Evolutionary conservation across 2,329 filamentous ascomycete species (phyloP), one percentile per base, ranked within the genome.

Genomic region (Drechslerella stenobrocha): DNA sequence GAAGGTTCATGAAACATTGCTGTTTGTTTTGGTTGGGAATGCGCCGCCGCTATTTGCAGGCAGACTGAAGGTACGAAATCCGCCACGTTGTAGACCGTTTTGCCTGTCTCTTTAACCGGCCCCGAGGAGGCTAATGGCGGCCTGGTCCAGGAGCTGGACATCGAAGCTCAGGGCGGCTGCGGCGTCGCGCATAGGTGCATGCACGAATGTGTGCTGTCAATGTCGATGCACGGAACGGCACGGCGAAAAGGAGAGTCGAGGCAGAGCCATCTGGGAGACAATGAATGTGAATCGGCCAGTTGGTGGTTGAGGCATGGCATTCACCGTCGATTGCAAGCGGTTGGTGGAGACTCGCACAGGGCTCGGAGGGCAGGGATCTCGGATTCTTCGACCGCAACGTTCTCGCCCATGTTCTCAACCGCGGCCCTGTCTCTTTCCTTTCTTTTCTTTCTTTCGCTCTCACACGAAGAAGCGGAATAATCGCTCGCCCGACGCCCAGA

Each of bases 71-170:
- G 53, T 28, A 22, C 47, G 59, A 55, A 35, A 42, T 53, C 48
- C 63, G 63, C 55, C 63, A 67, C 63, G 63, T 60, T 67, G 63
- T 67, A 60, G 56, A 67, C 26, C 63, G 63, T 67, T 67, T 67
- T 59, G 50, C 44, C 51, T 55, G 47, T 59, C 48, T 58, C 63
- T 59, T 60, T 56, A 20, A 44, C 55, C 30, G 55, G 7, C 18
- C 22, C 4, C 22, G n/a, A 34, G 44, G 58, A 48, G 55, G 63
- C 55, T 67, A 67, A 67, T 60, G 52, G 26, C 52, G 37, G 15
- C 50, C 5, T 18, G 7, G 13, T 5, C 13, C 18, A 18, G 2
- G 7, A 18, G 13, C 37, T 42, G 37, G 22, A 42, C 3, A 42
- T 42, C 35, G 18, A 26, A 37, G 24, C 5, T 30, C 23, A 34